A percentile compares a stretch with the other conserved stretches of the same genome.
phyloP scores from a whole-genome alignment of 164 flowering plant species.

The Tinospora cordifolia region DNA sequence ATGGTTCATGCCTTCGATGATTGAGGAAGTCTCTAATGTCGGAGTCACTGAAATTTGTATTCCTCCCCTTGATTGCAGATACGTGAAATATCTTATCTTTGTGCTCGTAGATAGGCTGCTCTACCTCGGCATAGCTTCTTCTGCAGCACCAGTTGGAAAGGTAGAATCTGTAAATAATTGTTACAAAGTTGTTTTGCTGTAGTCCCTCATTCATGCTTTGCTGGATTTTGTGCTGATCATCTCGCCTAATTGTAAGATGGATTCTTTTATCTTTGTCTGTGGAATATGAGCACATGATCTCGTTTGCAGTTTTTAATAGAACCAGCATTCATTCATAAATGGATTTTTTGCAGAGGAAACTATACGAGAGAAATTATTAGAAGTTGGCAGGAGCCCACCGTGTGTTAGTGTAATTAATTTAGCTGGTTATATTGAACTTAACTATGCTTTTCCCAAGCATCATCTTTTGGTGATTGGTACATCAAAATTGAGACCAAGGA shows the following conservation, averaged over 20 bases:
- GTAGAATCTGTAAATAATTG: background rate
- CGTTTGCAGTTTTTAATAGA: background rate
- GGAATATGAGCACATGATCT: background rate
- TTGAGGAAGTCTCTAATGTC: background rate
- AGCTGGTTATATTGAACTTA: background rate
- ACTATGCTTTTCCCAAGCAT: background rate
- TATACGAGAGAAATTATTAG: background rate
- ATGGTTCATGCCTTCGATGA: background rate
- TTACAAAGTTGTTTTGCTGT: too few relatives aligned
- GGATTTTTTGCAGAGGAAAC: too few relatives aligned
- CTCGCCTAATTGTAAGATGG: background rate
- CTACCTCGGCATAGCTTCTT: background rate
- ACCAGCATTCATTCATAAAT: too few relatives aligned
- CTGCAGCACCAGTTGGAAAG: background rate
- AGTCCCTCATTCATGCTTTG: too few relatives aligned
- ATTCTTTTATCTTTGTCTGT: background rate
- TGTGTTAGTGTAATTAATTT: background rate
- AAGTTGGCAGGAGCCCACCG: background rate
- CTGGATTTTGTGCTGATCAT: too few relatives aligned
- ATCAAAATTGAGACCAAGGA: background rate
- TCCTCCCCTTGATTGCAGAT: too few relatives aligned
- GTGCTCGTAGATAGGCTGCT: conserved; percentile 2
- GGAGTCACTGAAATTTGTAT: background rate
- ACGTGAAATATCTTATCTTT: background rate
- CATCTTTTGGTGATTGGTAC: background rate